Evolutionary conservation across 441 rosid genomes (phyloP), one percentile per base, ranked within the genome.

Genomic region (Gossypium davidsonii): DNA sequence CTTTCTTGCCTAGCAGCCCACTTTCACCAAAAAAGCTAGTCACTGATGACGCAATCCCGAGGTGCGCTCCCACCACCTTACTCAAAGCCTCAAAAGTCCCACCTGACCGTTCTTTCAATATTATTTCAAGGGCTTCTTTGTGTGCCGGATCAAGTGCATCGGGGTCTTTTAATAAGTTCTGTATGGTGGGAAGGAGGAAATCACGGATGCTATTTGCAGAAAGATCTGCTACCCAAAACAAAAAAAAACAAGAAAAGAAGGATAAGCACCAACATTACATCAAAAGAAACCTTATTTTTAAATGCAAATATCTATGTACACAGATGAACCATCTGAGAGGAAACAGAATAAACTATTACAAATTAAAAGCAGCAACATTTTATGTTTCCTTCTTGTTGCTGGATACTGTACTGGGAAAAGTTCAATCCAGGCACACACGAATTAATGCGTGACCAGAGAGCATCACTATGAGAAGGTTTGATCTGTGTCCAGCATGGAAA

Each of bases 131-230:
- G 25, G 98, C 98, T 82, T 92, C 99, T 76, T 92, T 94, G 83
- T 94, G 97, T 25, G 96, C 99, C 10, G 99, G 99, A 79, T 94
- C 99, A n/a, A 92, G 79, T 70, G 98, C 86, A 56, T 94, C 99
- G 2, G 76, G 83, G 79, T 94, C 99, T 85, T 84, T 91, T 68
- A 94, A 67, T 80, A 94, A 82, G 84, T 94, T 94, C 67, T 90
- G 94, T 76, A 92, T 88, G 10, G 97, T 79, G 5, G 98, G 96
- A 3, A 94, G 80, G 51, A 95, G 92, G 81, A 80, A 91, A 52
- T 92, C 97, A 75, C 88, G 86, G 70, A 90, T 80, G 73, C 94
- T 87, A 25, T 80, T 86, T 52, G 85, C 87, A 59, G 98, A 86
- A 61, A 95, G 78, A 83, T 90, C 99, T 92, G 90, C 79, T 42